A percentile compares a stretch with the other conserved stretches of the same genome.
Conservation (phyloP, 176 grass and related monocot genomes). For the Puya raimondii region DNA sequence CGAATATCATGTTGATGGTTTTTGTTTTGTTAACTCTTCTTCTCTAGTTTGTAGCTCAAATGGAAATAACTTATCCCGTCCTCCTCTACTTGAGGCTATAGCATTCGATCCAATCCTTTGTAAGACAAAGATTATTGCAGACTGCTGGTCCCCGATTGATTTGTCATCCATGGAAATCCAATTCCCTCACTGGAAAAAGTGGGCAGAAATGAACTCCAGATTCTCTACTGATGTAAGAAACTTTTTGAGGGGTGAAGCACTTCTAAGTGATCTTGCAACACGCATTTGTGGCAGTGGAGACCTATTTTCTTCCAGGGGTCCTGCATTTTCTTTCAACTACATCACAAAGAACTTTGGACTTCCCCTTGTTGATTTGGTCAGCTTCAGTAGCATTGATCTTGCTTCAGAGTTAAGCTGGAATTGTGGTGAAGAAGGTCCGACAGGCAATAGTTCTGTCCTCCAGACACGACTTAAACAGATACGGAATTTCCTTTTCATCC, state of each 20-base stretch:
- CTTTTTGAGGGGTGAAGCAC: slow-evolving; percentile 63
- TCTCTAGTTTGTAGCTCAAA: slow-evolving; percentile 40
- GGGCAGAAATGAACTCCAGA: slow-evolving; percentile 73
- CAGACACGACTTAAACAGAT: slow-evolving; percentile 71
- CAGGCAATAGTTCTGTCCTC: slow-evolving; percentile 52
- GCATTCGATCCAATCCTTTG: slow-evolving; percentile 80
- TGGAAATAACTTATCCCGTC: slow-evolving; percentile 49
- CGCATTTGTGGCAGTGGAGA: slow-evolving; percentile 86
- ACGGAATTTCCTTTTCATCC: slow-evolving; percentile 70
- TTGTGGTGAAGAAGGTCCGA: slow-evolving; percentile 75
- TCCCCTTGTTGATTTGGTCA: slow-evolving; percentile 78
- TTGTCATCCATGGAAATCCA: slow-evolving; percentile 54
- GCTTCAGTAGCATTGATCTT: slow-evolving; percentile 51
- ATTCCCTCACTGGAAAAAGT: slow-evolving; percentile 90
- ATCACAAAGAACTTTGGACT: slow-evolving; percentile 81
- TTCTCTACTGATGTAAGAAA: slow-evolving; percentile 69
- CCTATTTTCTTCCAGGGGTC: slow-evolving; percentile 62
- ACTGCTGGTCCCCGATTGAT: slow-evolving; percentile 71
- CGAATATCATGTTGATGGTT: slow-evolving; percentile 91
- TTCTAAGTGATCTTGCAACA: slow-evolving; percentile 66
- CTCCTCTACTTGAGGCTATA: slow-evolving; percentile 78
- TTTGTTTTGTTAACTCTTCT: slow-evolving; percentile 86
- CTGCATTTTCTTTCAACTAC: slow-evolving; percentile 86
- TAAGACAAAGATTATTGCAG: slow-evolving; percentile 80
- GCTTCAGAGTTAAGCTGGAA: slow-evolving; percentile 82